phyloP scores from a whole-genome alignment of 371 early-diverging fungal genomes.

The Mucor saturninus region DNA sequence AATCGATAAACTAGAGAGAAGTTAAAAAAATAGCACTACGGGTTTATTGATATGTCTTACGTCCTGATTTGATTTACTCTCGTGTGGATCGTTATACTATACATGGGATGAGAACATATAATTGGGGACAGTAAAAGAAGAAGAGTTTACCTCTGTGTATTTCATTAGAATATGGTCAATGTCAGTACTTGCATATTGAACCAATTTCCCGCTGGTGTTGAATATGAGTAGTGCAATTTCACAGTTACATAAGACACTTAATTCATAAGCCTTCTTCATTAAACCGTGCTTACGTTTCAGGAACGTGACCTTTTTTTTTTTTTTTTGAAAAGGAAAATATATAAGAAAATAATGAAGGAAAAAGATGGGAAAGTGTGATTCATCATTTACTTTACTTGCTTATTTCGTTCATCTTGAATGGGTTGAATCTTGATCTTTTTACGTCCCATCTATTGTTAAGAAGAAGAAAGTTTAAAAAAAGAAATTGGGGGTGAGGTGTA shows the following conservation, averaged over 20 bases:
- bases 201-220: slow-evolving; percentile 85
- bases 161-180: slow-evolving; percentile 90
- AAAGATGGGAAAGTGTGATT: not conserved
- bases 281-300: slow-evolving; percentile 98
- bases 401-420: slow-evolving; percentile 35
- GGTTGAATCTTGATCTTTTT: slow-evolving; percentile 41
- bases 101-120: not conserved
- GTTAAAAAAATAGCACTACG: not conserved
- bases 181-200: slow-evolving; percentile 90
- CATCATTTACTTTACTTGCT: slow-evolving; percentile 25
- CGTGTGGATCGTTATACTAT: slow-evolving; percentile 46
- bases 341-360: no score
- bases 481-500: not conserved
- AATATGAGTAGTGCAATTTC: slow-evolving; percentile 96
- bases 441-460: slow-evolving; percentile 30
- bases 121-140: no score
- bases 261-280: slow-evolving; percentile 99
- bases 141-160: slow-evolving; percentile 79
- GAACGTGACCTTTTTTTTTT: slow-evolving; percentile 78
- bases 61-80: slow-evolving; percentile 49
- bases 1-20: slow-evolving; percentile 4
- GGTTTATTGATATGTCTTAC: slow-evolving; percentile 20
- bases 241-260: slow-evolving; percentile 94
- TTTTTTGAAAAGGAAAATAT: not conserved
- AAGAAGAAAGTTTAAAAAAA: not conserved